Base-by-base conservation (phyloP, 2,329 filamentous ascomycete genomes). In the Ascosphaera apis region DNA sequence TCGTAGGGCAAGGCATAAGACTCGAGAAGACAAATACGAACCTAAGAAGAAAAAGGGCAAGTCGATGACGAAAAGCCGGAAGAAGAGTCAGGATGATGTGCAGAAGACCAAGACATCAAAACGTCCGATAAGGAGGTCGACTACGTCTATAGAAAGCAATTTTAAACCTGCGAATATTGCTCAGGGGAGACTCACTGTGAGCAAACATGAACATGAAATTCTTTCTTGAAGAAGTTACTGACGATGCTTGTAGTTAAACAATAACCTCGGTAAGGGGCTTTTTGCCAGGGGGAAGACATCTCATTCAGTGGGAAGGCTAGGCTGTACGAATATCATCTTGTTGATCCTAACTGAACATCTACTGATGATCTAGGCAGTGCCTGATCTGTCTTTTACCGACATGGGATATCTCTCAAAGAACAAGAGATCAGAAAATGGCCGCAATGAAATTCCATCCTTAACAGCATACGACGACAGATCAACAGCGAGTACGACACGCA, bases 81-180 rank as follows among this genome's bases (percentile, higher is more conserved):
- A 25, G 21, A 25, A 11, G 11, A 25, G 21, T 25, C 21, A 25
- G 21, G 11, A 5, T 25, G 21, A 25, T 25, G 21, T 5, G 16
- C 37, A 35, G 27, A 37, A 40, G 28, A 38, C 53, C 45, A 41
- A 50, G 46, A 45, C 47, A 41, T 34, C 37, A 34, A 18, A 45
- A 37, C 23, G 41, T 27, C 21, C 21, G 21, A 25, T 25, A 5
- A 47, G 39, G 15, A 43, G 35, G 34, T 48, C 50, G 25, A 51
- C 43, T 32, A 46, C 48, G 18, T 45, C 65, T 30, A 54, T 73
- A 5, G 63, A 72, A 50, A 50, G 58, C 4, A 63, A 63, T 15
- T 77, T 76, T 41, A 54, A 54, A 9, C 72, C 71, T 1, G 49
- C 60, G 3, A 63, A 63, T 36, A 60, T 76, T 31, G 49, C 60